Conservation (phyloP, 371 early-diverging fungal genomes). For the Parasitella parasitica region DNA sequence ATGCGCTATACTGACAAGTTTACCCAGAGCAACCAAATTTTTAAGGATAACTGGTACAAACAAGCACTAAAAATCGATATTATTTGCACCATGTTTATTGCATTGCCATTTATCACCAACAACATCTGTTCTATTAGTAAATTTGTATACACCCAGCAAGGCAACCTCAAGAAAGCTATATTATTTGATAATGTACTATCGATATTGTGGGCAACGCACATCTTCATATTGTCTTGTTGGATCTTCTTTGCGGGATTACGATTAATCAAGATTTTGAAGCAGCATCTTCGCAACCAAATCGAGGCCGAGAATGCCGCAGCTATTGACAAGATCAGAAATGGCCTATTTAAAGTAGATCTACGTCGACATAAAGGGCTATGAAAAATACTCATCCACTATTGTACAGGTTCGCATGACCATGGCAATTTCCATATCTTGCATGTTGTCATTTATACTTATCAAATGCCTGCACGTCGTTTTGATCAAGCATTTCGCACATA, state of each 20-base stretch:
- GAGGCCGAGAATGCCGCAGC: not conserved
- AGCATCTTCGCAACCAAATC: conserved; percentile 10
- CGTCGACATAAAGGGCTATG: no score
- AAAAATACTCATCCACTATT: no score
- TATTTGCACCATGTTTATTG: conserved; percentile 17
- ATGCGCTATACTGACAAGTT: no score
- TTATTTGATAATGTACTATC: conserved; percentile 29
- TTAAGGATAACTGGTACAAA: conserved; percentile 24
- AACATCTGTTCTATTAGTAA: conserved; percentile 32
- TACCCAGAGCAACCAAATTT: conserved; percentile 33
- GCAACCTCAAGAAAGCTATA: conserved; percentile 18
- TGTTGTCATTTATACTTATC: conserved; percentile 10
- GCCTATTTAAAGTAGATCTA: conserved; percentile 11
- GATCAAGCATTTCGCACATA: not conserved
- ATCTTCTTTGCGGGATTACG: conserved; percentile 13
- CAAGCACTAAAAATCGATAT: conserved; percentile 23
- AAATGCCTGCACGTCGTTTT: conserved; percentile 13
- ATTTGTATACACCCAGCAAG: conserved; percentile 29
- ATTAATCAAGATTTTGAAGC: conserved; percentile 7
- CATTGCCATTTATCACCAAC: conserved; percentile 36
- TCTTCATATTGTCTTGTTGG: conserved; percentile 2
- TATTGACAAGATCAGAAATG: conserved; percentile 7
- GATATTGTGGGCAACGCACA: conserved; percentile 33
- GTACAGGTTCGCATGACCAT: conserved; percentile 15
- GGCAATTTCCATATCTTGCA: not conserved